Evolutionary conservation across 139 green algal genomes (phyloP).

Genomic region (Chlorella sp.): DNA sequence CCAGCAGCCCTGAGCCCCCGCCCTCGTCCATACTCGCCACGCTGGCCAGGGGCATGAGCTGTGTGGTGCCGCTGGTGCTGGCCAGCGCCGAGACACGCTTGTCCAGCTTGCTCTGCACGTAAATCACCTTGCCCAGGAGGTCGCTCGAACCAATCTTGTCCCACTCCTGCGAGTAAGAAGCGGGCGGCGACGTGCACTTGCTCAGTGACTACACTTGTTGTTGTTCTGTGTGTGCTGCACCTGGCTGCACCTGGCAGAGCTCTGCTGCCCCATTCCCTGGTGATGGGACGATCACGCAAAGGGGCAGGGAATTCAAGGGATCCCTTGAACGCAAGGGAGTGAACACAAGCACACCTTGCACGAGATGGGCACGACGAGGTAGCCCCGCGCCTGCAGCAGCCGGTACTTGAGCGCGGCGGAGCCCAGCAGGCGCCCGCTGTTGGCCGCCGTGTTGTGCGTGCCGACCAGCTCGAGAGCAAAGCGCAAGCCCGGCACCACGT

Average conservation of each 20-base stretch:
- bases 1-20: no score
- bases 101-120: conserved; percentile 18
- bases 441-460: conserved; percentile 34
- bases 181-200: not conserved
- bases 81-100: conserved; percentile 6
- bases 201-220: not conserved
- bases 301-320: no score
- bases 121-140: conserved; percentile 22
- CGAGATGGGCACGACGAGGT: conserved; percentile 31
- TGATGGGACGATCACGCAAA: not conserved
- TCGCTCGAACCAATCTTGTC: conserved; percentile 9
- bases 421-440: conserved; percentile 36
- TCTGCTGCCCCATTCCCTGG: not conserved
- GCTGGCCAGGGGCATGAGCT: no score
- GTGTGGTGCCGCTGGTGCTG: not conserved
- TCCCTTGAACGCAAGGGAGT: no score
- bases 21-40: no score
- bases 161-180: not conserved
- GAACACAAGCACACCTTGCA: no score
- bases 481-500: not conserved
- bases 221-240: not conserved
- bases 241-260: not conserved
- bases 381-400: conserved; percentile 37
- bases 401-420: conserved; percentile 47
- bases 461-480: conserved; percentile 39